phyloP scores from a whole-genome alignment of 257 asterid species.

The Nicotiana tomentosiformis region DNA sequence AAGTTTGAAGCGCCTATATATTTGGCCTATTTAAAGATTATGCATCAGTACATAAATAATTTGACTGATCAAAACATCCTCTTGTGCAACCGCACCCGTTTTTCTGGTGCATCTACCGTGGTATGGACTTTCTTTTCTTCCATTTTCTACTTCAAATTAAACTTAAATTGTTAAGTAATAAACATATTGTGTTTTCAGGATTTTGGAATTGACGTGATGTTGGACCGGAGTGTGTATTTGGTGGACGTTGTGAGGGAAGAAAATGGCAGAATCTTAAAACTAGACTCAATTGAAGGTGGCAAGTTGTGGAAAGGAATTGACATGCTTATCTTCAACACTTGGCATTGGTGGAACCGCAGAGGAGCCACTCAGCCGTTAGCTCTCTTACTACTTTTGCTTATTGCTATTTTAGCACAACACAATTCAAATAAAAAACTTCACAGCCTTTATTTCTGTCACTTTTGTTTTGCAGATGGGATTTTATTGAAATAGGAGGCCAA shows the following conservation, averaged over 20 bases:
- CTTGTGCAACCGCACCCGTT: background rate
- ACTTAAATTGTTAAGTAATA: background rate
- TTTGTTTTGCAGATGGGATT: slow-evolving; percentile 50
- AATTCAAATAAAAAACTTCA: background rate
- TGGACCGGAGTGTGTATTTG: slow-evolving; percentile 53
- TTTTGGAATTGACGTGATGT: slow-evolving; percentile 48
- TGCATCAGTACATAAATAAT: no score
- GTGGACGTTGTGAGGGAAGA: slow-evolving; percentile 57
- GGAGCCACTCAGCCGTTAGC: slow-evolving; percentile 70
- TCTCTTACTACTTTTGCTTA: background rate
- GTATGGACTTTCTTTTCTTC: background rate
- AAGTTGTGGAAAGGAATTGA: slow-evolving; percentile 56
- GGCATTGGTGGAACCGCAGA: slow-evolving; percentile 93
- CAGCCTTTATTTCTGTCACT: background rate
- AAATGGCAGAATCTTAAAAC: slow-evolving; percentile 46
- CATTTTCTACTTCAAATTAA: background rate
- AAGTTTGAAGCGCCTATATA: no score
- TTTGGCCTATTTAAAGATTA: no score
- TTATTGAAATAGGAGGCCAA: slow-evolving; percentile 49
- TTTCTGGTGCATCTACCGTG: background rate
- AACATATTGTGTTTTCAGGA: slow-evolving; percentile 28
- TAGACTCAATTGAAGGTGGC: slow-evolving; percentile 65
- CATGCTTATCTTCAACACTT: slow-evolving; percentile 70
- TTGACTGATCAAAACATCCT: background rate
- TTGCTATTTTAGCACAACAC: background rate